These are phyloP conservation scores for Brasilioporus rufonigricans DNA, from an alignment of 768 basidiomycete species.

Conservation along the genomic window DNA sequence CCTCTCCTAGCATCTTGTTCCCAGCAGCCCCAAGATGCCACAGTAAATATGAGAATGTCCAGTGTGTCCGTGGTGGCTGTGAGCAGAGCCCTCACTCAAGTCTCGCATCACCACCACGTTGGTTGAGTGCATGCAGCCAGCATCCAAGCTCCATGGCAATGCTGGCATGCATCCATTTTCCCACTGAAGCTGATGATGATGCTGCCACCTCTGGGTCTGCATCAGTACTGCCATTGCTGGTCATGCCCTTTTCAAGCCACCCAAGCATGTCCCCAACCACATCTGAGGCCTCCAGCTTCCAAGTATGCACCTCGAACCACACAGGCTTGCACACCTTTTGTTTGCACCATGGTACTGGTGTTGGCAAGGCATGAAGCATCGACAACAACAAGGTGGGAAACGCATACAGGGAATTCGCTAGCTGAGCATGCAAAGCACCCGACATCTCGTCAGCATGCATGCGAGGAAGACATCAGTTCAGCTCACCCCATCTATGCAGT, in stretches of 20 bases:
- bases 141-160: conserved; percentile 59
- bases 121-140: conserved; percentile 51
- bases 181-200: conserved; percentile 14
- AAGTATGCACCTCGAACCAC: conserved; percentile 66
- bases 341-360: conserved; percentile 71
- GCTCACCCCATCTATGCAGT: conserved; percentile 61
- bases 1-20: conserved; percentile 19
- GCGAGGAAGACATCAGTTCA: too few species aligned
- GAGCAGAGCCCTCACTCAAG: too few species aligned
- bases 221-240: conserved; percentile 16
- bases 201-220: too few species aligned
- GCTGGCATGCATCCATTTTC: conserved; percentile 51
- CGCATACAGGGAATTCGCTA: conserved; percentile 70
- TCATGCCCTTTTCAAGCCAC: conserved; percentile 49
- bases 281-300: conserved; percentile 59
- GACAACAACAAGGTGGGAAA: conserved; percentile 84
- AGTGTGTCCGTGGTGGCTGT: conserved; percentile 36
- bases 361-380: conserved; percentile 82
- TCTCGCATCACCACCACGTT: neutral
- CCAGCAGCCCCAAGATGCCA: conserved; percentile 37
- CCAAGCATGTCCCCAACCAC: conserved; percentile 50
- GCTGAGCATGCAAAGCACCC: too few species aligned
- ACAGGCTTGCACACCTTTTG: conserved; percentile 89
- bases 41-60: conserved; percentile 51
- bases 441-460: neutral